phyloP scores from a whole-genome alignment of 352 stramenopile genomes.

The Phytophthora lateralis region DNA sequence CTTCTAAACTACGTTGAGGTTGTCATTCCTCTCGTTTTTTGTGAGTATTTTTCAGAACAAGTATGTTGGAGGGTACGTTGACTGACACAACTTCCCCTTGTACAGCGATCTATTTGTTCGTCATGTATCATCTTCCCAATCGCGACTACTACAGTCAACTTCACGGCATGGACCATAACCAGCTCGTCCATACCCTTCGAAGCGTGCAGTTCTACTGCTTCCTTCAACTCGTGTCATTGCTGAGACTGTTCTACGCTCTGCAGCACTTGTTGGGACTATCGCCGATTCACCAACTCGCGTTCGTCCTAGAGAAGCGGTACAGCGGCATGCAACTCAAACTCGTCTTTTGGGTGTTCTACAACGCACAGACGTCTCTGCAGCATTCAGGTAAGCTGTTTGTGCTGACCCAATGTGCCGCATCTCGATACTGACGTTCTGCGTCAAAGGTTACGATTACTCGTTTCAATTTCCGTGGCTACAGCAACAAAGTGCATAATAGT shows the following conservation, averaged over 20 bases:
- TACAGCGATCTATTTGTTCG: neutral
- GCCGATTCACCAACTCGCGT: neutral
- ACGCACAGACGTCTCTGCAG: neutral
- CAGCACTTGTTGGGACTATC: neutral
- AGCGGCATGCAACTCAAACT: neutral
- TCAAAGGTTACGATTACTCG: conserved; percentile 7
- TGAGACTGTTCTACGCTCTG: neutral
- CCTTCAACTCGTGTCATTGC: neutral
- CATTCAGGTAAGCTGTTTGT: neutral
- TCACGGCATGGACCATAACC: neutral
- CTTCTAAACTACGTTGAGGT: neutral
- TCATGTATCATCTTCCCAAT: neutral
- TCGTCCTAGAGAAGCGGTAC: neutral
- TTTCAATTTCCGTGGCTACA: conserved; percentile 9
- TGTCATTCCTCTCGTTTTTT: neutral
- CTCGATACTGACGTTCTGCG: neutral
- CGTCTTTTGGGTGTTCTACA: neutral
- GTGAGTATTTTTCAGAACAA: neutral
- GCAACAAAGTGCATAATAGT: neutral
- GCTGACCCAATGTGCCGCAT: neutral
- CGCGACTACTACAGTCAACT: neutral
- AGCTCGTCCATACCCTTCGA: neutral
- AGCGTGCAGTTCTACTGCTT: neutral
- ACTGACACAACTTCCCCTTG: neutral
- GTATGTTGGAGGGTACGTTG: neutral